A percentile compares a stretch with the other conserved stretches of the same genome.
Evolutionary conservation across 352 stramenopile species (phyloP).

Genomic region (Globisporangium echinulatum): DNA sequence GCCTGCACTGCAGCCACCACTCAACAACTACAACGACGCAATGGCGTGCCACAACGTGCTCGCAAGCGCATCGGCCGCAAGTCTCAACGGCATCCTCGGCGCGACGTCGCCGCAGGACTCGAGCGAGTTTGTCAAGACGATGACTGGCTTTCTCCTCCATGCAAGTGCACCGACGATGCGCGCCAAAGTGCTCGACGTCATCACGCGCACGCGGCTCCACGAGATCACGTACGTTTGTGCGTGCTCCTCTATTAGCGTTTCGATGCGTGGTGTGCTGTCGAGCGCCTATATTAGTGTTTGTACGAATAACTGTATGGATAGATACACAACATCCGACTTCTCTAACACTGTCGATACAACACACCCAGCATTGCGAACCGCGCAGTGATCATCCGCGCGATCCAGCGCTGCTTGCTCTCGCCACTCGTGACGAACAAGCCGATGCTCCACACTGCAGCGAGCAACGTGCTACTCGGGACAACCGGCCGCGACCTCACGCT

Average conservation of each 20-base stretch:
- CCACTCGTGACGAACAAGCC: constrained; percentile 63
- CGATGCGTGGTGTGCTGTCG: too few species aligned
- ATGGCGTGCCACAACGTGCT: constrained; percentile 77
- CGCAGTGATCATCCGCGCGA: constrained; percentile 67
- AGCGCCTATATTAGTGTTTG: too few species aligned
- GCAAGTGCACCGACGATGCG: constrained; percentile 53
- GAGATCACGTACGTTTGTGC: constrained; percentile 44
- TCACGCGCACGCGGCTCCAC: constrained; percentile 50
- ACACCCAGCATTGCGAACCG: constrained; percentile 51
- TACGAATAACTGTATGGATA: too few species aligned
- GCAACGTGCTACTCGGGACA: constrained; percentile 64
- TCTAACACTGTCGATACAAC: neutral
- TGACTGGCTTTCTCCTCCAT: constrained; percentile 84
- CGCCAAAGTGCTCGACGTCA: constrained; percentile 67
- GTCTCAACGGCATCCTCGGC: constrained; percentile 71
- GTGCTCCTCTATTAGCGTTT: neutral
- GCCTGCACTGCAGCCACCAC: constrained; percentile 26
- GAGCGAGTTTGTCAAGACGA: constrained; percentile 70
- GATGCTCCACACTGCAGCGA: constrained; percentile 57
- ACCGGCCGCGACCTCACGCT: constrained; percentile 62
- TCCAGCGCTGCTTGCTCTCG: constrained; percentile 70
- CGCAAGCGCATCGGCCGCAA: constrained; percentile 38
- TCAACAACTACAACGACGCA: constrained; percentile 46
- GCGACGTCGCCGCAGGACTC: constrained; percentile 71
- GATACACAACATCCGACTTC: too few species aligned